phyloP scores from a whole-genome alignment of 352 stramenopile genomes.

The Thraustotheca clavata region DNA sequence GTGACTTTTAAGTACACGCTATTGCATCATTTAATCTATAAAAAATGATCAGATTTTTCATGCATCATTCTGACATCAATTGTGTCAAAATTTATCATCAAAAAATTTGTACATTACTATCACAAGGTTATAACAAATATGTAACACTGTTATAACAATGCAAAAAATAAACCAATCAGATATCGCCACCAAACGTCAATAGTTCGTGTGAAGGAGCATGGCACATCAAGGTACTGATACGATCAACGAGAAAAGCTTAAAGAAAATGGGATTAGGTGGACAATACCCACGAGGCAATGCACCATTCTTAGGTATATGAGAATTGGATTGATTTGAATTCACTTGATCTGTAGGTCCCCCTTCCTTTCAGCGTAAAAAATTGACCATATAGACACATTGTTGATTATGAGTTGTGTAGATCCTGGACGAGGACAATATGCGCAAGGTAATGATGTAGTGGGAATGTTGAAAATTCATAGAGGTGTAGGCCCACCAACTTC shows the following conservation, averaged over 20 bases:
- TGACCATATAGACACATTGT: not conserved
- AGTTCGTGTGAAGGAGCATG: constrained; percentile 8
- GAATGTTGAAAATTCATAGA: not conserved
- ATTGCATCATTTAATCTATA: too few relatives aligned
- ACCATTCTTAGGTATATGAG: not conserved
- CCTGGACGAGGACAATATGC: not conserved
- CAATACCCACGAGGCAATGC: not conserved
- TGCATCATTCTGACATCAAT: too few relatives aligned
- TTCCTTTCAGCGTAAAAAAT: not conserved
- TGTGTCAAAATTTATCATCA: too few relatives aligned
- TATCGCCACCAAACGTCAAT: constrained; percentile 4
- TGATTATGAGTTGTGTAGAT: not conserved
- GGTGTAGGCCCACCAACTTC: not conserved
- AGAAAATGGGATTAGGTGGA: not conserved
- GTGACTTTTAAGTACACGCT: too few relatives aligned
- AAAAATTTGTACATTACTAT: too few relatives aligned
- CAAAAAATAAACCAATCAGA: too few relatives aligned
- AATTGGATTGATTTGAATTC: not conserved
- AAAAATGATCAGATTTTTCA: too few relatives aligned
- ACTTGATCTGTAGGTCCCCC: not conserved
- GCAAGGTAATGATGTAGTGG: not conserved
- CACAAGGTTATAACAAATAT: too few relatives aligned
- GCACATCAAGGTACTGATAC: not conserved
- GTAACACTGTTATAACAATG: too few relatives aligned
- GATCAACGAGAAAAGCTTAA: not conserved